Conservation (phyloP, 257 asterid species). For the Gardenia jasminoides region DNA sequence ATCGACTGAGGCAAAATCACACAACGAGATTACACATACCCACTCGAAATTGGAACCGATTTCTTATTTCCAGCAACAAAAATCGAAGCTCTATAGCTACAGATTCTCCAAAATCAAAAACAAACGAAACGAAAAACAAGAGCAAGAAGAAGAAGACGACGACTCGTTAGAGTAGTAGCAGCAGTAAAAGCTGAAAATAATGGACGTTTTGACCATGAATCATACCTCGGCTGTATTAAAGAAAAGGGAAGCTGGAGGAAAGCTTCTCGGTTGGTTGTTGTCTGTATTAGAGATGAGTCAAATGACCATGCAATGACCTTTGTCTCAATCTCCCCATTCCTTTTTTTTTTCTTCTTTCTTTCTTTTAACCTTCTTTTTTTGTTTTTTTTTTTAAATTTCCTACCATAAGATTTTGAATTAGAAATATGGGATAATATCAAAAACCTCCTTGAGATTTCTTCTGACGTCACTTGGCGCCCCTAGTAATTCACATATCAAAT, state of each 20-base stretch:
- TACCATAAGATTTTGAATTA: too few relatives aligned
- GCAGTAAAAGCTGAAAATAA: neutral
- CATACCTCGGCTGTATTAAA: constrained; percentile 5
- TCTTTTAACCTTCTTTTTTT: too few relatives aligned
- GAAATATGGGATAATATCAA: too few relatives aligned
- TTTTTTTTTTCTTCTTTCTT: neutral
- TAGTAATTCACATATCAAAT: too few relatives aligned
- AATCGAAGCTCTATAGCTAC: constrained; percentile 4
- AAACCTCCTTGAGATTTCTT: too few relatives aligned
- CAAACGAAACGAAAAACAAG: neutral
- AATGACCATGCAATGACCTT: constrained; percentile 3
- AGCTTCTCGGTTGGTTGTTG: constrained; percentile 1
- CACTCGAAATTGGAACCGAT: constrained; percentile 9
- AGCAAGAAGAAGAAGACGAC: neutral
- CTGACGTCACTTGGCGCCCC: too few relatives aligned
- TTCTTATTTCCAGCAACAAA: neutral
- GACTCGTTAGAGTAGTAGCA: neutral
- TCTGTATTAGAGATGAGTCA: neutral
- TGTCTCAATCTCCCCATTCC: constrained; percentile 9
- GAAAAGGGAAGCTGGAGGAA: neutral
- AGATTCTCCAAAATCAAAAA: neutral
- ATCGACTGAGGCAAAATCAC: neutral
- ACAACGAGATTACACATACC: neutral
- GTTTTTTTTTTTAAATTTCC: too few relatives aligned
- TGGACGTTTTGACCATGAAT: neutral